These are phyloP conservation scores for Arxiozyma bovina DNA, from an alignment of 1,139 yeast genomes.

Conservation along the genomic window DNA sequence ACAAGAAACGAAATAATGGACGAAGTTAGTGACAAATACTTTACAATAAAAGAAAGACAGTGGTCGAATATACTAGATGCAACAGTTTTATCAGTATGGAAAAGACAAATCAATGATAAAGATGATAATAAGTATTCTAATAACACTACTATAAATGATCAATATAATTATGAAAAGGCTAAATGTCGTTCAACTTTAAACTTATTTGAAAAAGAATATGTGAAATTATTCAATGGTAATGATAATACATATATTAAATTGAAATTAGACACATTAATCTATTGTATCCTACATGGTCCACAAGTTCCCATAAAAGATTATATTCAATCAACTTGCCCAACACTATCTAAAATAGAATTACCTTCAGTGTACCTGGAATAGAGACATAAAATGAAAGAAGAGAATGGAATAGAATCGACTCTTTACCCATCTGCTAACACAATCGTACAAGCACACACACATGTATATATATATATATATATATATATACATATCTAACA, in stretches of 20 bases:
- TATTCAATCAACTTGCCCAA: background rate
- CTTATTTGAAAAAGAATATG: background rate
- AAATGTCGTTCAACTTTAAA: background rate
- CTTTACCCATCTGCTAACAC: too few relatives aligned
- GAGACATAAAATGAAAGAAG: too few relatives aligned
- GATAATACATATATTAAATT: background rate
- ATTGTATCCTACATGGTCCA: background rate
- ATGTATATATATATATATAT: too few relatives aligned
- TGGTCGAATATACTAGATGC: background rate
- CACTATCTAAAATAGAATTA: background rate
- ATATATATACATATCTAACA: too few relatives aligned
- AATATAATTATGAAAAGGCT: background rate
- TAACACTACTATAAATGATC: too few relatives aligned
- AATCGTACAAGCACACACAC: too few relatives aligned
- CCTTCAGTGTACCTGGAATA: background rate
- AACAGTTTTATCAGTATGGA: background rate
- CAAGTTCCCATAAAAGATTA: background rate
- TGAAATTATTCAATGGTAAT: background rate
- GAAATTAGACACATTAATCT: background rate
- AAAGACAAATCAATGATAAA: too few relatives aligned
- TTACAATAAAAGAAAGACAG: background rate
- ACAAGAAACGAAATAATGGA: background rate
- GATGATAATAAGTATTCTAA: too few relatives aligned
- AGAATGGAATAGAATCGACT: too few relatives aligned
- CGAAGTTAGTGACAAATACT: background rate